A percentile compares a stretch with the other conserved stretches of the same genome.
Evolutionary conservation across 176 grass and related monocot species (phyloP).

Genomic region (sorghum (Sorghum bicolor)): DNA sequence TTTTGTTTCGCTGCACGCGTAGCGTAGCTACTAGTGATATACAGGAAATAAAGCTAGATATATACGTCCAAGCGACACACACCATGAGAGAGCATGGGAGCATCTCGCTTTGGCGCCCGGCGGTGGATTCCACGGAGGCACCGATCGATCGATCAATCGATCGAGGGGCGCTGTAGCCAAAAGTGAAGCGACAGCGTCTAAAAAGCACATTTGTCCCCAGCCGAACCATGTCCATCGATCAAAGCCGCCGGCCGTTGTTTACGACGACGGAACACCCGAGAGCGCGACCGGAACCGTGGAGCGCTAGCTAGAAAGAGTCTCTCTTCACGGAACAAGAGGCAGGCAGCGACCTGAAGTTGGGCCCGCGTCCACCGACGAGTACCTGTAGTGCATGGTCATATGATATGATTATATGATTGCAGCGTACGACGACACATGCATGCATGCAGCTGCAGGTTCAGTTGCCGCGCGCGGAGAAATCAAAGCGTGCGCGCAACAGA

Average conservation of each 20-base stretch:
- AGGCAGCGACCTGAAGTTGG: background rate
- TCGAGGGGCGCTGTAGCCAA: background rate
- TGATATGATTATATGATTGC: background rate
- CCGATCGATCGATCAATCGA: no score
- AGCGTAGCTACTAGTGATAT: background rate
- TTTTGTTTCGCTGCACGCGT: background rate
- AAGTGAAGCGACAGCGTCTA: background rate
- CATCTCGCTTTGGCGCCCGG: background rate
- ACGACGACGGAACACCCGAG: background rate
- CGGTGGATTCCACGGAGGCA: conserved; percentile 12
- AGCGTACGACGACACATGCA: no score
- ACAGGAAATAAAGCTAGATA: background rate
- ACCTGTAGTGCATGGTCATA: background rate
- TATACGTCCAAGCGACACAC: background rate
- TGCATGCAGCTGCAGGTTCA: no score
- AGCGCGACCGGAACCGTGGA: background rate
- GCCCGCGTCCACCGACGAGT: background rate
- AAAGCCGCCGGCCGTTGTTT: background rate
- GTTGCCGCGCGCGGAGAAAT: no score
- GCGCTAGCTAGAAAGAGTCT: background rate
- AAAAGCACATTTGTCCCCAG: background rate
- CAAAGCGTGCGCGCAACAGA: no score
- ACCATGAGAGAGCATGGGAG: background rate
- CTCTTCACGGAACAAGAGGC: no score
- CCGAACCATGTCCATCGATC: background rate